phyloP scores from a whole-genome alignment of 805 yeast genomes.

The Diddensiella caesifluorescens region DNA sequence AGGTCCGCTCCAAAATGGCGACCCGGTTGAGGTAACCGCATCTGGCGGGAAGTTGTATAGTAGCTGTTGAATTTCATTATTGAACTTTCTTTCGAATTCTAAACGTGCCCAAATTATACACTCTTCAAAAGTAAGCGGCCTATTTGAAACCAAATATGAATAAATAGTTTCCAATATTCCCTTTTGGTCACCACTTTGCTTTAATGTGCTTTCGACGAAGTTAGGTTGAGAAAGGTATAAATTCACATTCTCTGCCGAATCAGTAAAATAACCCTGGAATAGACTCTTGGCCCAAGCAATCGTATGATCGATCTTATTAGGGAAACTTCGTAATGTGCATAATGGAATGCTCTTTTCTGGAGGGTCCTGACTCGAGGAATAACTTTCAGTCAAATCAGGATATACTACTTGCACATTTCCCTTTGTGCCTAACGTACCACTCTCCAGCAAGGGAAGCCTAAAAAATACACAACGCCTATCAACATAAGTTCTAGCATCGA shows the following conservation, averaged over 20 bases:
- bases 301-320: conserved; percentile 96
- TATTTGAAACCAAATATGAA: conserved; percentile 62
- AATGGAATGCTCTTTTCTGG: conserved; percentile 97
- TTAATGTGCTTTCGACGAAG: conserved; percentile 84
- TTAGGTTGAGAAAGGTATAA: conserved; percentile 85
- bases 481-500: conserved; percentile 96
- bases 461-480: conserved; percentile 95
- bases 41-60: conserved; percentile 93
- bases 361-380: conserved; percentile 95
- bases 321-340: conserved; percentile 96
- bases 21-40: conserved; percentile 84
- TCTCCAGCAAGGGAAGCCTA: conserved; percentile 85
- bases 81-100: conserved; percentile 80
- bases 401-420: conserved; percentile 97
- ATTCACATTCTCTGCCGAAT: conserved; percentile 91
- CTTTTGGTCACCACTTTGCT: conserved; percentile 88
- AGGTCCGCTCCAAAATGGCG: conserved; percentile 96
- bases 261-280: conserved; percentile 87
- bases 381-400: conserved; percentile 91
- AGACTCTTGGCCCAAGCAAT: conserved; percentile 98
- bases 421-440: conserved; percentile 97
- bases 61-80: conserved; percentile 82
- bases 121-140: conserved; percentile 88
- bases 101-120: conserved; percentile 93
- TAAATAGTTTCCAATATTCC: conserved; percentile 74